Conservation (phyloP, 306 rosid species). For the Inga leiocalycina region DNA sequence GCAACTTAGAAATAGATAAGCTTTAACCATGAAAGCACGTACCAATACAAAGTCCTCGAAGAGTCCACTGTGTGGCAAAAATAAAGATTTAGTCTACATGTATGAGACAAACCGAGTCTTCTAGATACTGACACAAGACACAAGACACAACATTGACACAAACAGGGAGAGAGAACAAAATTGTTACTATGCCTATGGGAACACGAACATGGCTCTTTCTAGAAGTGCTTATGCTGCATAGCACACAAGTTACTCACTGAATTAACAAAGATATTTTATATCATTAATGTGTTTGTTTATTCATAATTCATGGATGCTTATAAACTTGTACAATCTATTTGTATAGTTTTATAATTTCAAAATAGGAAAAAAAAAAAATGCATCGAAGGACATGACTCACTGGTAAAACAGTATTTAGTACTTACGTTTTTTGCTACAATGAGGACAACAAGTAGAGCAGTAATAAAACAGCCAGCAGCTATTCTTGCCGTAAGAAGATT, state of each 20-base stretch:
- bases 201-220: background rate
- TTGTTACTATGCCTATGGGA: background rate
- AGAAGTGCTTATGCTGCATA: background rate
- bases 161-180: background rate
- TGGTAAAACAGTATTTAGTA: background rate
- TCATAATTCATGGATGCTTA: background rate
- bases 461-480: constrained; percentile 70
- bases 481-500: constrained; percentile 66
- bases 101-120: background rate
- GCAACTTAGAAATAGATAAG: background rate
- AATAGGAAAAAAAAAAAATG: constrained; percentile 7
- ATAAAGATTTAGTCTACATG: background rate
- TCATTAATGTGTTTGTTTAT: background rate
- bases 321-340: constrained; percentile 3
- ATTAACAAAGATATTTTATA: background rate
- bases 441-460: constrained; percentile 54
- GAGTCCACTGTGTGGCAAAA: constrained; percentile 60
- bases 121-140: background rate
- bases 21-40: constrained; percentile 11
- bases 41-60: constrained; percentile 78
- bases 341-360: background rate
- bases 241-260: background rate
- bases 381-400: background rate
- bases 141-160: background rate
- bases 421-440: constrained; percentile 69